Conservation (phyloP, 2,329 filamentous ascomycete genomes). For the Claviceps quebecensis region DNA sequence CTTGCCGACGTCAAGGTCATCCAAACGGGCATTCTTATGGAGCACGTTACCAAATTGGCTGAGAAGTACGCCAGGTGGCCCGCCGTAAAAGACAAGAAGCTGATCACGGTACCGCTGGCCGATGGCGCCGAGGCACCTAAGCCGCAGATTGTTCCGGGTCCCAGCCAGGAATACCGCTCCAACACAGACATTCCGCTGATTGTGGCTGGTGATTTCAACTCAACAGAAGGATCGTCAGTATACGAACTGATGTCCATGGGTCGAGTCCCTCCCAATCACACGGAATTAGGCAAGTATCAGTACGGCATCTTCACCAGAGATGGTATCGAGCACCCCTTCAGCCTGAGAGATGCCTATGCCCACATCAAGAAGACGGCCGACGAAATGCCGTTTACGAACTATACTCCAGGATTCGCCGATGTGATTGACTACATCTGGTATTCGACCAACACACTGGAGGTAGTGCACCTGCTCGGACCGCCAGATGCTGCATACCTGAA, state of each 20-base stretch:
- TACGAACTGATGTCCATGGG: conserved; percentile 82
- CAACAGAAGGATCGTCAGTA: conserved; percentile 70
- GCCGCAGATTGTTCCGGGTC: conserved; percentile 50
- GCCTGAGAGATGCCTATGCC: conserved; percentile 77
- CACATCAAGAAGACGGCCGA: conserved; percentile 69
- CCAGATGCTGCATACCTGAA: conserved; percentile 77
- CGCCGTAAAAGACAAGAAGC: conserved; percentile 67
- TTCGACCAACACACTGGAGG: conserved; percentile 76
- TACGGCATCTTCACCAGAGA: conserved; percentile 90
- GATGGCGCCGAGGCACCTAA: conserved; percentile 32
- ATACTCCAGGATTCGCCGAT: conserved; percentile 82
- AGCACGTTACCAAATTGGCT: conserved; percentile 72
- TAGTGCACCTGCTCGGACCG: conserved; percentile 70
- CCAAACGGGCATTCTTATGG: conserved; percentile 90
- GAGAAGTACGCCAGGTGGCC: conserved; percentile 74
- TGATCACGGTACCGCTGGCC: conserved; percentile 29
- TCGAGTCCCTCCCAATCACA: conserved; percentile 61
- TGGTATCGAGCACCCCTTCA: conserved; percentile 91
- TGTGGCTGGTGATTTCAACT: conserved; percentile 95
- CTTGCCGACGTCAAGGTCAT: conserved; percentile 92
- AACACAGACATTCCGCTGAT: conserved; percentile 81
- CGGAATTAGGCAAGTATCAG: conserved; percentile 64
- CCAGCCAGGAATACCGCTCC: conserved; percentile 74
- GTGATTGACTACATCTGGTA: conserved; percentile 98
- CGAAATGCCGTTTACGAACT: conserved; percentile 89